phyloP scores from a whole-genome alignment of 371 early-diverging fungal species.

The Mucor sp. region DNA sequence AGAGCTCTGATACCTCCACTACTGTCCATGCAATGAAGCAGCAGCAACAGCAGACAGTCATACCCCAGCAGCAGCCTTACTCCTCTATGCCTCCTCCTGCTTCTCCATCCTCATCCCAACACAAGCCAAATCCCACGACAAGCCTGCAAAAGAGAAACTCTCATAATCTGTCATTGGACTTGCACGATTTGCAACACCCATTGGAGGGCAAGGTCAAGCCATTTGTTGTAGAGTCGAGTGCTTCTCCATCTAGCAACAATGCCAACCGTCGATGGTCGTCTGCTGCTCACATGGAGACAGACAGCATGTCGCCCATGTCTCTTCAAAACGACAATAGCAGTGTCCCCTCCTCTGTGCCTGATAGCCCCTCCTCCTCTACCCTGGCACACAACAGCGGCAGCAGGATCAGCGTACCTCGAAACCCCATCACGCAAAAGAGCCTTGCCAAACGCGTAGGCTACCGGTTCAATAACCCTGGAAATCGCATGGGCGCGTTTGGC shows the following conservation, averaged over 20 bases:
- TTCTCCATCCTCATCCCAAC: background rate
- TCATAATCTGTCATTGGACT: slow-evolving; percentile 13
- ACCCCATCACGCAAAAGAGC: slow-evolving; percentile 30
- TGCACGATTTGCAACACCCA: slow-evolving; percentile 25
- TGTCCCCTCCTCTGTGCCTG: slow-evolving; percentile 6
- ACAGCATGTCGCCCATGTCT: slow-evolving; percentile 17
- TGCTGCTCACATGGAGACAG: slow-evolving; percentile 2
- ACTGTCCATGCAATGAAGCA: background rate
- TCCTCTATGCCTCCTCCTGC: background rate
- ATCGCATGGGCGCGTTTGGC: slow-evolving; percentile 35
- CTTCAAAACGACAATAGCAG: slow-evolving; percentile 1
- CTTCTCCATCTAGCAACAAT: background rate
- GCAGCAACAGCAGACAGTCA: background rate
- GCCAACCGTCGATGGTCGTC: slow-evolving; percentile 5
- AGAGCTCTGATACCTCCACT: background rate
- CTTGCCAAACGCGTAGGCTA: slow-evolving; percentile 30
- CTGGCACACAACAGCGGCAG: background rate
- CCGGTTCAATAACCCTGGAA: slow-evolving; percentile 24
- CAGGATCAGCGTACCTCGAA: background rate
- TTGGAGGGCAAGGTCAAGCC: slow-evolving; percentile 7
- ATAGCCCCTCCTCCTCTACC: background rate
- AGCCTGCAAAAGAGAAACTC: background rate
- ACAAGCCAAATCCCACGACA: background rate
- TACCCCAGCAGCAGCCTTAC: background rate
- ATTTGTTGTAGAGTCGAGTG: background rate